Base-by-base conservation (phyloP, 192 early-diverging fungal genomes). In the Mycoemilia scoparia region DNA sequence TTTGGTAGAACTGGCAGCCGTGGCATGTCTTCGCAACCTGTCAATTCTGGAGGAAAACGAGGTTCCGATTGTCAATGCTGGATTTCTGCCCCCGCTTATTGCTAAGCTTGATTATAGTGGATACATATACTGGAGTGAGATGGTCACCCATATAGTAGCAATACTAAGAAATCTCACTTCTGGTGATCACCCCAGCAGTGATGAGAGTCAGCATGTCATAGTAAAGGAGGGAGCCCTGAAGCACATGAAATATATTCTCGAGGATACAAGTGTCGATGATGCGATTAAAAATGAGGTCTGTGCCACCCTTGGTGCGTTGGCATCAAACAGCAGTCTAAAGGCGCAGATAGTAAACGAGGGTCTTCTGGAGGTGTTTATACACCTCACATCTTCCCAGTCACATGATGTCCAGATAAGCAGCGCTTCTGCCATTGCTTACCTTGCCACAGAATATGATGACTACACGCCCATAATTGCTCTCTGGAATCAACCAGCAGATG, bases 11-110 rank as follows among this genome's bases (percentile, higher is more conserved):
- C 51, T 84, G 0, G 83, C 86, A 3, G 81, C 83, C 0, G 79
- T 82, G 9, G 86, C 86, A 2, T 87, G 84, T 32, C 64, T 90
- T 33, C 76, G 86, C 34, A 90, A 90, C 45, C 70, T 90, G 24
- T 87, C 84, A 23, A 90, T 90, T 35, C 81, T 84, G 44, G 70
- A 79, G 8, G 55, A 67, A 31, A 86, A 86, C 62, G 84, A 87
- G 51, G 71, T 74, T 13, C 81, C 79, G 20, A 84, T 86, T 34
- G 70, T 87, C 25, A 71, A 78, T 41, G 78, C 75, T 20, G 75
- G 73, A 12, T 80, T 86, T 33, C 53, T 90, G 34, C 59, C 74
- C 14, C n/a, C n/a, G n/a, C n/a, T 48, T 45, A 7, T 37, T 63
- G 35, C 41, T 56, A 24, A 29, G 26, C 29, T 43, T 66, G 27